Base-by-base conservation (phyloP, 345 rosid genomes). In the Populus deltoides region DNA sequence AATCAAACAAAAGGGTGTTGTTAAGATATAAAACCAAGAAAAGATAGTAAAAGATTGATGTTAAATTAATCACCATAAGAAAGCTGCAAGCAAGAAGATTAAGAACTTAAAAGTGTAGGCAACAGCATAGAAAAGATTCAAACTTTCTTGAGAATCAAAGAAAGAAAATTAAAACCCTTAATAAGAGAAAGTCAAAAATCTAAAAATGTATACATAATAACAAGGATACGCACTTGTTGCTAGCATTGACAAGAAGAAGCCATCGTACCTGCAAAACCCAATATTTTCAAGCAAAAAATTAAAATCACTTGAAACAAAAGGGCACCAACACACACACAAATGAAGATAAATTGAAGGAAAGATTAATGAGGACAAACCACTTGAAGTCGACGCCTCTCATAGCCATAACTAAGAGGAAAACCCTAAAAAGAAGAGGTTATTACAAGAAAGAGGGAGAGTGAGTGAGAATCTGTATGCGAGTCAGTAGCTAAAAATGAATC, bases 201-300 rank as follows among this genome's bases (percentile, higher is more conserved):
- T 18, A 39, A 75, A 16, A 18, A 66, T 22, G 63, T n/a, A 3
- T 45, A 62, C 49, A 49, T 49, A 25, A 75, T 16, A 41, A 78
- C 36, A 89, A 88, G 97, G 99, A 97, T 94, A 97, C 99, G 92
- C 91, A 74, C 98, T 94, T 59, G 96, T 97, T 8, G 97, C 99
- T 74, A 97, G 91, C 99, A 97, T 97, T 73, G 97, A 94, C 91
- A 97, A 86, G 92, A 97, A 97, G 90, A 97, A 94, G 29, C 98
- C 99, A 89, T 97, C 98, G 78, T 88, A 94, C 98, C 98, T 97
- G 89, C 91, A 85, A 39, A 51, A 81, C 53, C 73, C 45, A 70
- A 25, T 20, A 10, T 57, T 69, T 53, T 68, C 68, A 69, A 77
- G 8, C 59, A 25, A 39, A 38, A 16, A 43, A 59, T 0, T 31